phyloP scores from a whole-genome alignment of 495 filamentous ascomycete genomes.

The Penicillium flavigenum region DNA sequence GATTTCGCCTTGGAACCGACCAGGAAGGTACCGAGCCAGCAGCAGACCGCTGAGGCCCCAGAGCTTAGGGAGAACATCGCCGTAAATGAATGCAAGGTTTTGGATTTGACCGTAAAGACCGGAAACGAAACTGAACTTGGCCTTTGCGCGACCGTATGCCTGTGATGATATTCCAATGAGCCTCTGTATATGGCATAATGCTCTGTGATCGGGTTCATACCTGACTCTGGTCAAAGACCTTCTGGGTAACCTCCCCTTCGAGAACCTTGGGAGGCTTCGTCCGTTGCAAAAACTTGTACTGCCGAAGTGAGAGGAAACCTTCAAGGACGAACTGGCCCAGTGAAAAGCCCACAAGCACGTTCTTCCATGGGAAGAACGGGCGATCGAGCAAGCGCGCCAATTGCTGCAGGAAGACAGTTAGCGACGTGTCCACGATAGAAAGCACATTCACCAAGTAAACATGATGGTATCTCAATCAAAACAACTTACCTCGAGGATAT shows the following conservation, averaged over 20 bases:
- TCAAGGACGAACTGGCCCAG: conserved; percentile 86
- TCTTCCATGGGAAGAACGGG: conserved; percentile 96
- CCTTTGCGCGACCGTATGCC: conserved; percentile 94
- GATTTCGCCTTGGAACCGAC: conserved; percentile 85
- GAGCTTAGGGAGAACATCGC: conserved; percentile 83
- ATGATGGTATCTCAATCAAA: conserved; percentile 8
- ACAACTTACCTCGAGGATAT: conserved; percentile 44
- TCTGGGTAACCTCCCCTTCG: conserved; percentile 78
- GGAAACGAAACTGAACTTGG: conserved; percentile 77
- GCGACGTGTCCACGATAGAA: not conserved
- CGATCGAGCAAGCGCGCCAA: conserved; percentile 84
- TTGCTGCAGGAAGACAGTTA: conserved; percentile 54
- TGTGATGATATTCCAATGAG: conserved; percentile 26
- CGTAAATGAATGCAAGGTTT: conserved; percentile 84
- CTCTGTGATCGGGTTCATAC: conserved; percentile 36
- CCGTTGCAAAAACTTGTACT: conserved; percentile 79
- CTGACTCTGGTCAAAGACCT: conserved; percentile 93
- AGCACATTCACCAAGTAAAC: not conserved
- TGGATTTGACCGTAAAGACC: conserved; percentile 82
- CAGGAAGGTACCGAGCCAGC: conserved; percentile 69
- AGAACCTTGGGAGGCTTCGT: conserved; percentile 81
- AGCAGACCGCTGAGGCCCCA: conserved; percentile 79
- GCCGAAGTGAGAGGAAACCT: conserved; percentile 76
- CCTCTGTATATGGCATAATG: conserved; percentile 5
- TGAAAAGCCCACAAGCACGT: conserved; percentile 89